Percentiles rank a stretch among this genome's conserved stretches.
Conservation (phyloP, 179 eudicot genomes). For the Silene vulgaris region DNA sequence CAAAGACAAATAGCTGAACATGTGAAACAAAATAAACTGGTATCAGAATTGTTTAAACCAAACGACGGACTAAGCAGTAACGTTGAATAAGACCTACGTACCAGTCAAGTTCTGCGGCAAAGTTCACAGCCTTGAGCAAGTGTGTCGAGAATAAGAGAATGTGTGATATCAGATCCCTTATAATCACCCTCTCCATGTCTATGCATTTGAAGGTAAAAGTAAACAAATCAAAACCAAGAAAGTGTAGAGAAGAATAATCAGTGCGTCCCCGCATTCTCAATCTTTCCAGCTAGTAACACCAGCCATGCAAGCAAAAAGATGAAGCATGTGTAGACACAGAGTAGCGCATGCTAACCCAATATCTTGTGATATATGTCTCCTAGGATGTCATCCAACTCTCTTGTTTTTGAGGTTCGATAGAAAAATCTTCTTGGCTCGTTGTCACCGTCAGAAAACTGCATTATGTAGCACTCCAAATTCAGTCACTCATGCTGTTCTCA, state of each 20-base stretch:
- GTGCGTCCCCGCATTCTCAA: conserved; percentile 5
- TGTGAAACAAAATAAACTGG: conserved; percentile 13
- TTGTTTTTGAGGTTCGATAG: conserved; percentile 83
- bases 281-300: conserved; percentile 8
- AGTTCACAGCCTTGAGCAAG: conserved; percentile 69
- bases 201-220: conserved; percentile 20
- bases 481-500: conserved; percentile 6
- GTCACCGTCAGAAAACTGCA: conserved; percentile 85
- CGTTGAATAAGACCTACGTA: conserved; percentile 24
- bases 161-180: conserved; percentile 81
- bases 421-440: conserved; percentile 60
- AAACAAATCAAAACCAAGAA: conserved; percentile 2
- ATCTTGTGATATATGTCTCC: conserved; percentile 98
- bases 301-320: conserved; percentile 21
- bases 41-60: conserved; percentile 13
- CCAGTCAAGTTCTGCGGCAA: conserved; percentile 99
- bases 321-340: conserved; percentile 3
- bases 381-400: conserved; percentile 80
- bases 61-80: conserved; percentile 13
- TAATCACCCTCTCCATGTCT: conserved; percentile 99
- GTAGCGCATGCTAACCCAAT: conserved; percentile 44
- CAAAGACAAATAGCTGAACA: conserved; percentile 61
- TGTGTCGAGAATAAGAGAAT: conserved; percentile 62
- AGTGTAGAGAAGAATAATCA: not conserved
- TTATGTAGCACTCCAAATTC: conserved; percentile 12